Evolutionary conservation across 106 monocot genomes (phyloP), one percentile per base, ranked within the genome.

Genomic region (Iris macrosiphon): DNA sequence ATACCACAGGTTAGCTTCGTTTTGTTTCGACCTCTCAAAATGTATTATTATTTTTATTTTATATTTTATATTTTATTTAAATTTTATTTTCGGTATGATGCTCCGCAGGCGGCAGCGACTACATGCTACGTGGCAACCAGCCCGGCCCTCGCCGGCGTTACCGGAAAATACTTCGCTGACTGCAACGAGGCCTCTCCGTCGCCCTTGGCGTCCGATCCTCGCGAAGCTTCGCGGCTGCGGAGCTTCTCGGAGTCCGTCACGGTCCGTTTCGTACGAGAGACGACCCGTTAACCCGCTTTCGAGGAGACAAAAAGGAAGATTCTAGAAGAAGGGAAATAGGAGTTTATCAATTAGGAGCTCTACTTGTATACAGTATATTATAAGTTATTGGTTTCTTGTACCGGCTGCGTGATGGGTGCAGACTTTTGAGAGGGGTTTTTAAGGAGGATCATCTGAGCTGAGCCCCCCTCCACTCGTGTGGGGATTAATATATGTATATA

Each of bases 81-180:
- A 8, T 25, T n/a, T 44, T 19, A 7, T 3, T 3, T n/a, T 10
- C 23, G 44, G 13, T 51, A 31, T 17, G 32, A 2, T 21, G 40
- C 33, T 4, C 7, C 31, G 61, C 81, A 87, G 73, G 86, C 81
- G 1, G 86, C 81, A 12, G 86, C 86, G 15, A 87, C 86, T 39
- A 81, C 86, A 19, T 87, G 86, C 70, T 87, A 87, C 71, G 77
- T 74, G 38, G 86, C 77, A 45, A 66, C 67, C 32, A 77, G 81
- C 55, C 59, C 62, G 44, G 23, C 67, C 23, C 27, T 80, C 49
- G 49, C 22, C 11, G 76, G 80, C 15, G 52, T 70, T 22, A 55
- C 80, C 17, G 85, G 85, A 7, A 76, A 67, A 57, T 86, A 86
- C 77, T 86, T 80, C 49, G 60, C 66, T 3, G 85, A 86, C 67